A percentile compares a stretch with the other conserved stretches of the same genome.
Conservation (phyloP, 208 protist species). For the Vickermania spadyakhi region DNA sequence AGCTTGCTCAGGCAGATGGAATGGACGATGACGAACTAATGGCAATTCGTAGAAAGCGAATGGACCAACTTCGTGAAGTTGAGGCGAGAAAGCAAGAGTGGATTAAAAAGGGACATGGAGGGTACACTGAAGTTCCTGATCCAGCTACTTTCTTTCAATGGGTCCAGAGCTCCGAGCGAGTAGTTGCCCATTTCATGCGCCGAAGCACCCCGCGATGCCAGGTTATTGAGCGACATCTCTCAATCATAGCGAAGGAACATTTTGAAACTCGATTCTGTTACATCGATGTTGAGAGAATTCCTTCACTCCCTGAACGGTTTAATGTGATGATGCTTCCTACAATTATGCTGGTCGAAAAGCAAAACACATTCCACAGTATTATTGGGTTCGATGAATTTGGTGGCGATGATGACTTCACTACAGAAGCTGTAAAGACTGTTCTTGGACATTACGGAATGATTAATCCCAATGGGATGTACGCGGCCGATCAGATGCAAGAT, state of each 20-base stretch:
- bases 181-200: slow-evolving; percentile 89
- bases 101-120: slow-evolving; percentile 80
- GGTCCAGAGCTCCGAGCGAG: slow-evolving; percentile 67
- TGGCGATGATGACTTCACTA: slow-evolving; percentile 81
- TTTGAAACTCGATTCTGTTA: slow-evolving; percentile 86
- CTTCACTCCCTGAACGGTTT: slow-evolving; percentile 78
- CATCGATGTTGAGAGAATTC: slow-evolving; percentile 83
- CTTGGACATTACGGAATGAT: slow-evolving; percentile 76
- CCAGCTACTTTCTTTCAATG: slow-evolving; percentile 81
- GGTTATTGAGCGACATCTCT: slow-evolving; percentile 83
- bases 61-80: slow-evolving; percentile 74
- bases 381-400: slow-evolving; percentile 93
- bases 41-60: slow-evolving; percentile 50
- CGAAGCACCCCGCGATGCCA: slow-evolving; percentile 68
- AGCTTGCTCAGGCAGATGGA: slow-evolving; percentile 72
- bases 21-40: slow-evolving; percentile 88
- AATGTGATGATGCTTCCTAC: slow-evolving; percentile 91
- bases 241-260: slow-evolving; percentile 59
- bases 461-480: slow-evolving; percentile 87
- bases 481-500: slow-evolving; percentile 65
- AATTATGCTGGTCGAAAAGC: slow-evolving; percentile 86
- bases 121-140: slow-evolving; percentile 59
- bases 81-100: slow-evolving; percentile 60
- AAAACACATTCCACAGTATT: slow-evolving; percentile 87
- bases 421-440: slow-evolving; percentile 49